Evolutionary conservation across 345 rosid species (phyloP), one percentile per base, ranked within the genome.

Genomic region (Clarkia xantiana): DNA sequence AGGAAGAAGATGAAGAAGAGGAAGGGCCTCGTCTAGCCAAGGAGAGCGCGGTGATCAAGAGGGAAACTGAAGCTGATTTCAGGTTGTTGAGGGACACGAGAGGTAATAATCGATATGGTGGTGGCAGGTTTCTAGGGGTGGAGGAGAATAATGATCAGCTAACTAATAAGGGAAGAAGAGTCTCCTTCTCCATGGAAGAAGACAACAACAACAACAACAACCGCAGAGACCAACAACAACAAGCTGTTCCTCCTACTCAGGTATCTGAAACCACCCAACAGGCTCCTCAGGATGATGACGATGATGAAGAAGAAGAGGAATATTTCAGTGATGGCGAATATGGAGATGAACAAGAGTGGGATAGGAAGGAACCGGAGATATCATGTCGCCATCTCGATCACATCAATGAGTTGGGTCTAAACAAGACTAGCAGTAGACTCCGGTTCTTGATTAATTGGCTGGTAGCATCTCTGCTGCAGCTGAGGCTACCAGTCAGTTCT

Each of bases 11-110:
- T 17, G 76, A 49, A 43, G 54, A 59, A 40, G 62, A 63, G 44
- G 42, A 42, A 0, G 42, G 38, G 8, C 11, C 42, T 14, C 53
- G 10, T 18, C 41, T 8, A 20, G 16, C 16, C 2, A 49, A 84
- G 69, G 96, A 91, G 59, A 87, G 95, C 71, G 99, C 99, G 11
- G 36, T 29, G 36, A 91, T 91, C 65, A 80, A 90, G 69, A 80
- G 99, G 67, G 99, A 91, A 72, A 91, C 99, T 0, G 99, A 91
- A 78, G 99, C 96, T n/a, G 95, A 84, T 44, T 91, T 91, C 65
- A 71, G 99, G 72, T 66, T 91, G 71, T 51, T 91, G 74, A 94
- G 95, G 53, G 71, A 94, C 60, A 82, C 94, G 60, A 88, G 82
- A 61, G 81, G 81, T 68, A 78, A 61, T 54, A 76, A 76, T 61